Evolutionary conservation across 2,329 filamentous ascomycete species (phyloP).

Genomic region (Ophiostoma sp.): DNA sequence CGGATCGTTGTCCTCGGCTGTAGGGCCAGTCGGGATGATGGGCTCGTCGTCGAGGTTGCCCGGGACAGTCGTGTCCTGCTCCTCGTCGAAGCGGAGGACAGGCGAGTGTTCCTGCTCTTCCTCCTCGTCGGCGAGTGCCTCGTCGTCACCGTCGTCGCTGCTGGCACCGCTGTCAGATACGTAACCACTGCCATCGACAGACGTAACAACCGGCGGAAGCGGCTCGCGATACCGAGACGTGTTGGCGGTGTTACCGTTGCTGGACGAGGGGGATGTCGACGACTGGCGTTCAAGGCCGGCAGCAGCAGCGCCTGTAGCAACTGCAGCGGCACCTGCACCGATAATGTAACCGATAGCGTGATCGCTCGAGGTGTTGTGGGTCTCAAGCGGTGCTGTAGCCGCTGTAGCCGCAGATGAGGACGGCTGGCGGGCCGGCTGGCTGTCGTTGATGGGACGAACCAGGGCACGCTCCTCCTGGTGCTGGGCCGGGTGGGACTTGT

Average conservation of each 20-base stretch:
- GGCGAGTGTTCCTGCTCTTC: slow-evolving; percentile 15
- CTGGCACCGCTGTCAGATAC: slow-evolving; percentile 56
- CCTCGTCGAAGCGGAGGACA: slow-evolving; percentile 31
- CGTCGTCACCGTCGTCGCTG: slow-evolving; percentile 32
- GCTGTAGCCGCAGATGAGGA: no score
- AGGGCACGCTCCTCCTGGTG: slow-evolving; percentile 58
- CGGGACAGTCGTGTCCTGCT: slow-evolving; percentile 27
- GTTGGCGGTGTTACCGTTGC: slow-evolving; percentile 51
- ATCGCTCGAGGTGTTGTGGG: slow-evolving; percentile 60
- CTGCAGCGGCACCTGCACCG: slow-evolving; percentile 28
- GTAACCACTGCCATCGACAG: slow-evolving; percentile 66
- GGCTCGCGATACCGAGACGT: slow-evolving; percentile 62
- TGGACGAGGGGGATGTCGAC: slow-evolving; percentile 43
- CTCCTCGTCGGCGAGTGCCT: slow-evolving; percentile 15
- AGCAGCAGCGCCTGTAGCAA: background rate
- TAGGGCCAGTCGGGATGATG: background rate
- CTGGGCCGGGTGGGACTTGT: slow-evolving; percentile 54
- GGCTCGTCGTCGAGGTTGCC: slow-evolving; percentile 6
- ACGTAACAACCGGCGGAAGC: slow-evolving; percentile 68
- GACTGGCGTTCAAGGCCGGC: slow-evolving; percentile 49
- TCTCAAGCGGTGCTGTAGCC: slow-evolving; percentile 33
- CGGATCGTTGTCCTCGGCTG: background rate
- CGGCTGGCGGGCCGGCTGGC: background rate
- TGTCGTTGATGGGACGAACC: slow-evolving; percentile 48
- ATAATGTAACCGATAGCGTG: slow-evolving; percentile 58